A percentile compares a stretch with the other conserved stretches of the same genome.
phyloP scores from a whole-genome alignment of 768 basidiomycete genomes.

The Leucocoprinus sp. region DNA sequence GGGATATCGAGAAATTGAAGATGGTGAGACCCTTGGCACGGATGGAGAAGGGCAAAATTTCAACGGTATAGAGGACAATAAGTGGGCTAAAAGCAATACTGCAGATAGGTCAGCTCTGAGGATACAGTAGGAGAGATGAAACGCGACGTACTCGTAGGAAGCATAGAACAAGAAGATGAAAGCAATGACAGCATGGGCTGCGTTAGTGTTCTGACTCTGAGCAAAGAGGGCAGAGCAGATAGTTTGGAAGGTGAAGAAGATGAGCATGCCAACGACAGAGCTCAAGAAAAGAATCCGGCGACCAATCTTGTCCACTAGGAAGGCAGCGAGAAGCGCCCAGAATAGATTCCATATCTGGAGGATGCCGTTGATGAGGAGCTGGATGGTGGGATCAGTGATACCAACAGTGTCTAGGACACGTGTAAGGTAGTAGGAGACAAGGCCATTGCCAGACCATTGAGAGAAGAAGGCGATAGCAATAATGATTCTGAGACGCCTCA shows the following conservation, averaged over 20 bases:
- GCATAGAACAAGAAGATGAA: slow-evolving; percentile 83
- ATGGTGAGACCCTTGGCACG: slow-evolving; percentile 84
- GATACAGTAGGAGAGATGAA: not conserved
- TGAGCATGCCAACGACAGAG: slow-evolving; percentile 48
- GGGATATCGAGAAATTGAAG: slow-evolving; percentile 71
- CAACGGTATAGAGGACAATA: slow-evolving; percentile 80
- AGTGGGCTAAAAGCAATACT: slow-evolving; percentile 80
- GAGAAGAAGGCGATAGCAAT: slow-evolving; percentile 77
- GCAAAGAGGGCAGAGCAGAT: slow-evolving; percentile 53
- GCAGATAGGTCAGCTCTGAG: slow-evolving; percentile 5
- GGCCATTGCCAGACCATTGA: slow-evolving; percentile 81
- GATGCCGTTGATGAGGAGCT: slow-evolving; percentile 82
- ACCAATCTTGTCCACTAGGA: slow-evolving; percentile 52
- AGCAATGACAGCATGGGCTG: slow-evolving; percentile 68
- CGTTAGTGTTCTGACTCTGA: slow-evolving; percentile 28
- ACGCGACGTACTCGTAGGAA: slow-evolving; percentile 54
- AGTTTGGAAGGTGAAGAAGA: slow-evolving; percentile 65
- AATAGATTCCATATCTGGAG: slow-evolving; percentile 75
- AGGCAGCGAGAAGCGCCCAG: slow-evolving; percentile 25
- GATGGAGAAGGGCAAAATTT: slow-evolving; percentile 76
- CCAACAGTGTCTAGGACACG: slow-evolving; percentile 63
- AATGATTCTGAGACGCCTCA: slow-evolving; percentile 69
- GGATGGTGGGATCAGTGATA: slow-evolving; percentile 48
- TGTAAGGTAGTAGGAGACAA: slow-evolving; percentile 77
- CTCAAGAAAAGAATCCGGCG: slow-evolving; percentile 65